Base-by-base conservation (phyloP, 2,329 filamentous ascomycete species). In the Microcyclosporella mali region DNA sequence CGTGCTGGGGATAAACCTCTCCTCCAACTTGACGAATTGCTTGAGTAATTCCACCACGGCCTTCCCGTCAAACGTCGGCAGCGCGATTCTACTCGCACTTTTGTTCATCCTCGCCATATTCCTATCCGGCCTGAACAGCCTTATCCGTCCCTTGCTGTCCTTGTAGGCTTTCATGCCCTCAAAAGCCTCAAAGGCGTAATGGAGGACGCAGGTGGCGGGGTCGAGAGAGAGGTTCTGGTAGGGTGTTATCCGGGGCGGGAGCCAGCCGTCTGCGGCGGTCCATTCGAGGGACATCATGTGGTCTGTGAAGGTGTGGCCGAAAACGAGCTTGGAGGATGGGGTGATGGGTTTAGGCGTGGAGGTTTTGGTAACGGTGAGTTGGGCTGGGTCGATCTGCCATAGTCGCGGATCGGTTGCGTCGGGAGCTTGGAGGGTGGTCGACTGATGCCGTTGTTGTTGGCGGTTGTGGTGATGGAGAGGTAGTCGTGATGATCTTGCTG, bases 91-190 rank as follows among this genome's bases (percentile, higher is more conserved):
- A 30, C 86, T 80, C 37, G 86, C 80, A 2, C 89, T 95, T 67
- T 84, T 87, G 75, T 97, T 98, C 68, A 98, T 71, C 48, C 92
- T 84, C 52, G 75, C 82, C 90, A 97, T 97, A 74, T 98, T 98
- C 77, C 81, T 92, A 66, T 94, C 84, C 2, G 92, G 92, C 27
- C 92, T 81, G 77, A 98, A 98, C 41, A 98, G 74, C 42, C 90
- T 82, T 56, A 95, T 79, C 46, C 81, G 71, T 56, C 87, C 87
- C 33, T 79, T 64, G 59, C 77, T 79, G 70, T 94, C 88, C 69
- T 90, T 94, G 77, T 98, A 98, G 47, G 92, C 92, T 74, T 98
- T 98, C 88, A 97, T 95, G 56, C 92, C 92, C 73, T 98, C 92
- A 69, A 98, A 98, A 66, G 85, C 92, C 68, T 94, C 87, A 63